Percentiles rank a stretch among this genome's conserved stretches.
These are phyloP conservation scores for sunflower (Helianthus annuus) DNA, from an alignment of 129 eudicot species.

Conservation along the genomic window HanXRQr2.0-SUNRISE NC_035441.2:116777947-116778446, in stretches of 20 bases:
- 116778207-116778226: neutral
- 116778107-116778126: neutral
- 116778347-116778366: slow-evolving; percentile 15
- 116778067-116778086: neutral
- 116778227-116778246: neutral
- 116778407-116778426: slow-evolving; percentile 80
- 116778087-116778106: neutral
- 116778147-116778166: neutral
- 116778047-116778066: neutral
- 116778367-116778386: slow-evolving; percentile 11
- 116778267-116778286: neutral
- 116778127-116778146: neutral
- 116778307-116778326: slow-evolving; percentile 8
- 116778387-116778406: too few relatives aligned
- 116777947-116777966: slow-evolving; percentile 51
- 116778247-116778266: neutral
- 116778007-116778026: neutral
- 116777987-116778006: neutral
- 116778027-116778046: neutral
- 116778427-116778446: slow-evolving; percentile 77
- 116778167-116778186: neutral
- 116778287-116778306: neutral
- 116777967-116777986: neutral
- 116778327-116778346: neutral
- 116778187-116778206: neutral